Percentiles rank a stretch among this genome's conserved stretches.
phyloP scores from a whole-genome alignment of 1,139 yeast genomes.

The Candida dubliniensis region DNA sequence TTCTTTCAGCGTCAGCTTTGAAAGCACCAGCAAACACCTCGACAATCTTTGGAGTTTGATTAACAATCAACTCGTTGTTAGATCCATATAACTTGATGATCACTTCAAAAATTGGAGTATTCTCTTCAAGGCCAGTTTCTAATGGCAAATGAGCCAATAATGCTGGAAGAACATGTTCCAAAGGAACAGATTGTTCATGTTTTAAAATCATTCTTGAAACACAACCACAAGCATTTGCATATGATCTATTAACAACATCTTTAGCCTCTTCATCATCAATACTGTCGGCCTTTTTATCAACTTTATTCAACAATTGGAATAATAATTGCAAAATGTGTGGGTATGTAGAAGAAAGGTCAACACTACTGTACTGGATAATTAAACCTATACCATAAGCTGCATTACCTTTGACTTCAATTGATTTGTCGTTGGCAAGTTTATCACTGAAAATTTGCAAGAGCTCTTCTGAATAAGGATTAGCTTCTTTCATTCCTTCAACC shows the following conservation, averaged over 20 bases:
- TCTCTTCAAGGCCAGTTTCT: slow-evolving; percentile 87
- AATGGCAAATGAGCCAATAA: slow-evolving; percentile 81
- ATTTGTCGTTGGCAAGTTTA: slow-evolving; percentile 72
- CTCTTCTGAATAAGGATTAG: slow-evolving; percentile 68
- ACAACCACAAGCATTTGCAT: slow-evolving; percentile 97
- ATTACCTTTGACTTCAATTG: slow-evolving; percentile 88
- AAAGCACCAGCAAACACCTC: slow-evolving; percentile 71
- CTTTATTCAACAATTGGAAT: slow-evolving; percentile 76
- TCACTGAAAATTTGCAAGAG: slow-evolving; percentile 68
- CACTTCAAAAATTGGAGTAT: slow-evolving; percentile 83
- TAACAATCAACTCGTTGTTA: slow-evolving; percentile 56
- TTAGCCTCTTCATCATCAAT: slow-evolving; percentile 72
- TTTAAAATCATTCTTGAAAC: slow-evolving; percentile 87
- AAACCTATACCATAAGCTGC: slow-evolving; percentile 97
- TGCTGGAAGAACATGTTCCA: slow-evolving; percentile 76
- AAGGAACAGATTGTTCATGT: slow-evolving; percentile 71
- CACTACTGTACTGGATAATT: slow-evolving; percentile 57
- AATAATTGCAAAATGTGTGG: slow-evolving; percentile 71
- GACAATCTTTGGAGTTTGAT: slow-evolving; percentile 63
- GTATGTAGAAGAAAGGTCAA: slow-evolving; percentile 64
- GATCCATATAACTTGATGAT: slow-evolving; percentile 69
- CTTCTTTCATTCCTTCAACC: slow-evolving; percentile 67
- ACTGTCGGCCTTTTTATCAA: slow-evolving; percentile 65
- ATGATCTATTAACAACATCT: slow-evolving; percentile 80
- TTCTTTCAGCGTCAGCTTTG: slow-evolving; percentile 68